A percentile compares a stretch with the other conserved stretches of the same genome.
Conservation (phyloP, 176 grass and related monocot genomes). For the Carex scoparia region DNA sequence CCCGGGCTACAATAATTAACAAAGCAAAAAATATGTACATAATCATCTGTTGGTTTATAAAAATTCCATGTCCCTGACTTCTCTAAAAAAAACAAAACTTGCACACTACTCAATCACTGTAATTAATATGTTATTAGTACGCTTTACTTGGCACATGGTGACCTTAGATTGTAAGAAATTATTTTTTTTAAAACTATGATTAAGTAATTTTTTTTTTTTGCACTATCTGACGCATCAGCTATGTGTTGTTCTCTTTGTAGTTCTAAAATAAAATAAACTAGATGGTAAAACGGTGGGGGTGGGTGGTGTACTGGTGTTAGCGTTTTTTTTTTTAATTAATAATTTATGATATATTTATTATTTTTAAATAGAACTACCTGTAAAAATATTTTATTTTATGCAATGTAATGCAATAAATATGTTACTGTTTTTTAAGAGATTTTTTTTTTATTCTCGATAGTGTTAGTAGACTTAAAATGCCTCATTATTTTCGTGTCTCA, state of each 20-base stretch:
- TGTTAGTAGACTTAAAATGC: no score
- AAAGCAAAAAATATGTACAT: background rate
- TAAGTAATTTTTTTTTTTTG: background rate
- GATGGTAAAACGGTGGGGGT: no score
- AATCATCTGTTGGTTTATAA: constrained; percentile 6
- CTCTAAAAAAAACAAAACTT: background rate
- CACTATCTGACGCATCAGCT: background rate
- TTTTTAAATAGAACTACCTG: no score
- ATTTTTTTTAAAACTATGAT: background rate
- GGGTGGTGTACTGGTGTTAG: no score
- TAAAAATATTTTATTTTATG: no score
- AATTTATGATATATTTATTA: no score
- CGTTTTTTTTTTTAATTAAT: no score
- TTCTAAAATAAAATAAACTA: background rate
- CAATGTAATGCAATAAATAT: no score
- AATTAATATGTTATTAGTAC: background rate
- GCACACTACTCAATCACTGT: background rate
- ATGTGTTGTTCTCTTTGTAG: background rate
- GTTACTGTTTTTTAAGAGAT: no score
- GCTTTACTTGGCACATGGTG: constrained; percentile 22
- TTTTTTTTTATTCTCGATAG: no score
- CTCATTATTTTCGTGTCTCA: no score
- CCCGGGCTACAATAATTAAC: background rate
- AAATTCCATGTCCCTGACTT: background rate
- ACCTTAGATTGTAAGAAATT: background rate